A percentile compares a stretch with the other conserved stretches of the same genome.
phyloP scores from a whole-genome alignment of 1,139 yeast species.

The Hyphopichia pseudoburtonii region DNA sequence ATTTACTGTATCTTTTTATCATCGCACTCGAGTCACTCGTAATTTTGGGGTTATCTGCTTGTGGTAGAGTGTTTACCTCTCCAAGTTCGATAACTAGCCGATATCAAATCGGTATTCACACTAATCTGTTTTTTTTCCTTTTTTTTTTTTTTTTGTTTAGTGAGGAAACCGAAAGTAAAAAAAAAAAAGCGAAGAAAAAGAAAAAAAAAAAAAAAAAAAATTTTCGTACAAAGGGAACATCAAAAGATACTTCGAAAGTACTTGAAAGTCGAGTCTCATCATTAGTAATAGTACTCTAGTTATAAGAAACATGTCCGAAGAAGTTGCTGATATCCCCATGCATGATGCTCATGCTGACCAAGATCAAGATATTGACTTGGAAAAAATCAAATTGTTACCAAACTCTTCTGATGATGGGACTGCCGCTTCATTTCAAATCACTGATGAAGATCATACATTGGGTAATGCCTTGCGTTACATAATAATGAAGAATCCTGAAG shows the following conservation, averaged over 20 bases:
- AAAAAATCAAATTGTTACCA: constrained; percentile 64
- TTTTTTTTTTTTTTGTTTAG: too few species aligned
- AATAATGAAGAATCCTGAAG: constrained; percentile 96
- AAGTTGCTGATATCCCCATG: constrained; percentile 25
- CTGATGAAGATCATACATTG: constrained; percentile 92
- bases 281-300: not conserved
- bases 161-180: too few species aligned
- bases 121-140: too few species aligned
- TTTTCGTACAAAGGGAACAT: not conserved
- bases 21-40: too few species aligned
- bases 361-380: constrained; percentile 46
- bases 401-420: constrained; percentile 95
- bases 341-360: constrained; percentile 19
- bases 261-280: not conserved
- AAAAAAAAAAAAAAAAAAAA: not conserved
- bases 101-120: too few species aligned
- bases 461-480: constrained; percentile 92
- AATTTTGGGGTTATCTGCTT: too few species aligned
- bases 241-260: not conserved
- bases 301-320: constrained; percentile 18
- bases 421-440: constrained; percentile 90
- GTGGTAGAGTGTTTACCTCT: too few species aligned
- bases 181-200: not conserved
- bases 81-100: too few species aligned
- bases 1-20: too few species aligned